A percentile compares a stretch with the other conserved stretches of the same genome.
phyloP scores from a whole-genome alignment of 2,329 filamentous ascomycete genomes.

The Fusarium duplospermum region DNA sequence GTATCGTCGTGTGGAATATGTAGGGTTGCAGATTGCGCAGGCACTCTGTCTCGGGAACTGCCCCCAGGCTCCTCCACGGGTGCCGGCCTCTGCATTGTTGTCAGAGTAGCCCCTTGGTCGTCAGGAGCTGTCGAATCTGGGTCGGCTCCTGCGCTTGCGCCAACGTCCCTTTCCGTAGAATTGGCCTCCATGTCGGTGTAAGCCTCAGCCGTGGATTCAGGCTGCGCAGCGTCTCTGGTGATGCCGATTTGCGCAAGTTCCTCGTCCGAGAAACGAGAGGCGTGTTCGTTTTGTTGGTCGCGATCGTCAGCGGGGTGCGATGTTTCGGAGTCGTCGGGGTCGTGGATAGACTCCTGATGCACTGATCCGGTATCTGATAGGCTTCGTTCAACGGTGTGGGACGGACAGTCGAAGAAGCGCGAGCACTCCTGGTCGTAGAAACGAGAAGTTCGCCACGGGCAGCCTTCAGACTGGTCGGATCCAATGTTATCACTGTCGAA shows the following conservation, averaged over 20 bases:
- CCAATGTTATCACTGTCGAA: conserved; percentile 50
- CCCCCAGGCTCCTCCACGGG: not conserved
- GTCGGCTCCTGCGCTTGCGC: not conserved
- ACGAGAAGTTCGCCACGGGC: conserved; percentile 53
- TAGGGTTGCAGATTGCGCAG: conserved; percentile 1
- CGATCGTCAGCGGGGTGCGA: conserved; percentile 14
- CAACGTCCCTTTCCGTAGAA: conserved; percentile 1
- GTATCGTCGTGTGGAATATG: not conserved
- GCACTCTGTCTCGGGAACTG: conserved; percentile 3
- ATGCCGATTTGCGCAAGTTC: conserved; percentile 27
- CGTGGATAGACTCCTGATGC: conserved; percentile 41
- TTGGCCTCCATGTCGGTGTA: conserved; percentile 7
- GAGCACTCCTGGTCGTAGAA: conserved; percentile 59
- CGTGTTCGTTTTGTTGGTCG: conserved; percentile 10
- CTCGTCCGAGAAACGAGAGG: conserved; percentile 25
- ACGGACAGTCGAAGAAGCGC: conserved; percentile 62
- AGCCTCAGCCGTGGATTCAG: not conserved
- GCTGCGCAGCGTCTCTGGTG: not conserved
- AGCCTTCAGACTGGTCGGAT: conserved; percentile 37
- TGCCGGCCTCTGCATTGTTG: conserved; percentile 1
- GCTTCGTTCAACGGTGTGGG: conserved; percentile 56
- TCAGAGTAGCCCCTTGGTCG: conserved; percentile 4
- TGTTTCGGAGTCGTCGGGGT: conserved; percentile 5
- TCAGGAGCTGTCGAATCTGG: conserved; percentile 1
- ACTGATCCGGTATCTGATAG: conserved; percentile 41